Evolutionary conservation across 1,284 basidiomycete species (phyloP).

Genomic region (Ustilago xerochloae): DNA sequence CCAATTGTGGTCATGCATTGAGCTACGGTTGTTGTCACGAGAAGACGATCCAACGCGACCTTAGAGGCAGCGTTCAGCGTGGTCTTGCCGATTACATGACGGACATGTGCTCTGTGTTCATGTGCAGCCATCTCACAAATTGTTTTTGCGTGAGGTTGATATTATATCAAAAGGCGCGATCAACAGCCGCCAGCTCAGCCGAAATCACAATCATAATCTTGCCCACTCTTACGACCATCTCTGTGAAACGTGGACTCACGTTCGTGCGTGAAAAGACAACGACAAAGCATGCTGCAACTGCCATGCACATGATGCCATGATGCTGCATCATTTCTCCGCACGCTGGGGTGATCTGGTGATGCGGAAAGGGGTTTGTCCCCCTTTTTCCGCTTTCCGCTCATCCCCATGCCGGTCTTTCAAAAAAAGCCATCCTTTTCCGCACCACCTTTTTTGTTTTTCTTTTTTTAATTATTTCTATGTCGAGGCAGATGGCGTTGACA

Average conservation of each 20-base stretch:
- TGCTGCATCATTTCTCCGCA: neutral
- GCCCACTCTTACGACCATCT: too few species aligned
- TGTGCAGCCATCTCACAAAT: too few species aligned
- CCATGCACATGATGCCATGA: neutral
- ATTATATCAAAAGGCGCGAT: too few species aligned
- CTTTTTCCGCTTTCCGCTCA: neutral
- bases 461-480: neutral
- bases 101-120: neutral
- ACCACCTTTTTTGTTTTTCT: neutral
- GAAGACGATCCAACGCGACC: too few species aligned
- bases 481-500: too few species aligned
- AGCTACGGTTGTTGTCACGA: too few species aligned
- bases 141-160: too few species aligned
- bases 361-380: conserved; percentile 4
- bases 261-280: neutral
- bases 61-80: too few species aligned
- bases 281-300: neutral
- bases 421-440: too few species aligned
- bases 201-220: too few species aligned
- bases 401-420: neutral
- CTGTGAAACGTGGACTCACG: neutral
- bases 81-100: too few species aligned
- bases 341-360: neutral
- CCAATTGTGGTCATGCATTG: neutral
- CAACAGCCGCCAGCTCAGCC: neutral